Base-by-base conservation (phyloP, 2,329 filamentous ascomycete species). In the Rugonectria rugulosa region DNA sequence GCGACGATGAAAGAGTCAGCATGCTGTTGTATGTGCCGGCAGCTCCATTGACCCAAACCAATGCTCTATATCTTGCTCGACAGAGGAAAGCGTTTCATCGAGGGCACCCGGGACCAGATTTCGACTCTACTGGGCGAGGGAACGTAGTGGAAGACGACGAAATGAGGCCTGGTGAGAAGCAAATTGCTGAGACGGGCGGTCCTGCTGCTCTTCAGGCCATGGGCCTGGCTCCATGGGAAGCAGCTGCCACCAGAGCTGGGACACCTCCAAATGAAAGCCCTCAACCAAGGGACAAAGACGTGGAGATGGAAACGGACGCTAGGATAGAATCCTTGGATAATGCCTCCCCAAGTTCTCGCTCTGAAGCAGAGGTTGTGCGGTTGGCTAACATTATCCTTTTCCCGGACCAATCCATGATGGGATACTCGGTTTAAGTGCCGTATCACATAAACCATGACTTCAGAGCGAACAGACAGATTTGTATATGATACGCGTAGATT, bases 381-480 rank as follows among this genome's bases (percentile, higher is more conserved):
- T 70, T 84, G 31, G 81, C 81, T 19, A 85, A 84, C 64, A 82
- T 82, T 49, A 84, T 85, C 47, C 68, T 84, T 23, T 84, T 84
- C 59, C 81, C 81, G 3, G 81, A 83, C 56, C 72, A 76, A 14
- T 81, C 67, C 6, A 72, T 72, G 70, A 53, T 69, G 53, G 68
- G 68, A 7, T 70, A 68, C 45, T 70, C 66, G 2, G 68, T 70
- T 19, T 70, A 23, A 56, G 19, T 4, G 8, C 6, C 24, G n/a
- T 21, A n/a, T n/a, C n/a, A n/a, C n/a, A n/a, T n/a, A n/a, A n/a
- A n/a, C n/a, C n/a, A n/a, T n/a, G n/a, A n/a, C n/a, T n/a, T n/a
- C n/a, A n/a, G n/a, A n/a, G n/a, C n/a, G n/a, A n/a, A n/a, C n/a
- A n/a, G n/a, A 20, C 24, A 19, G 21, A 23, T 32, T 20, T 44